A percentile compares a stretch with the other conserved stretches of the same genome.
Evolutionary conservation across 805 yeast genomes (phyloP).

Genomic region (Monosporozyma aquatica): DNA sequence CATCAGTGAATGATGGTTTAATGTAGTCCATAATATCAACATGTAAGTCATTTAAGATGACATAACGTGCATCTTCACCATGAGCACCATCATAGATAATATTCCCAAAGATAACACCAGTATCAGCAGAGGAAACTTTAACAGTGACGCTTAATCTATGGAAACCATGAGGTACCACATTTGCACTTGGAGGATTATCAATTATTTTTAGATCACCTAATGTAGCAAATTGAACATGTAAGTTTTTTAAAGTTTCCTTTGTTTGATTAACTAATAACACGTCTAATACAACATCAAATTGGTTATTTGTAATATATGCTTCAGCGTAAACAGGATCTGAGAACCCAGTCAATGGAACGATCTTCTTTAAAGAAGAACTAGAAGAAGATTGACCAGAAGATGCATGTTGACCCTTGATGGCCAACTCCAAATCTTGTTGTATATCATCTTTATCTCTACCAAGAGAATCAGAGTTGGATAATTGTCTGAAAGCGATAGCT

Average conservation of each 20-base stretch:
- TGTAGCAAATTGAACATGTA: constrained; percentile 91
- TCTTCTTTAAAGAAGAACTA: constrained; percentile 74
- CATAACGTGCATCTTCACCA: constrained; percentile 80
- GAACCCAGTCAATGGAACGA: constrained; percentile 93
- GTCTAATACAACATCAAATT: constrained; percentile 90
- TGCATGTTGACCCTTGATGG: constrained; percentile 34
- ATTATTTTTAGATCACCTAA: constrained; percentile 92
- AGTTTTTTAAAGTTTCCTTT: constrained; percentile 75
- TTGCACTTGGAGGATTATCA: constrained; percentile 81
- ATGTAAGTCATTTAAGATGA: constrained; percentile 87
- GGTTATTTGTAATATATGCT: constrained; percentile 92
- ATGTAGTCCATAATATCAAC: constrained; percentile 96
- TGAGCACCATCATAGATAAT: constrained; percentile 94
- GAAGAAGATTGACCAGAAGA: constrained; percentile 47
- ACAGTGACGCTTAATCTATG: constrained; percentile 80
- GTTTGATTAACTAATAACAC: constrained; percentile 94
- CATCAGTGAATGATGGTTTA: constrained; percentile 87
- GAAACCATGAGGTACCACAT: constrained; percentile 96
- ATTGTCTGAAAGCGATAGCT: constrained; percentile 69
- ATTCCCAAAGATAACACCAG: constrained; percentile 96
- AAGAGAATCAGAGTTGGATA: constrained; percentile 39
- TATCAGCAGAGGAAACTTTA: constrained; percentile 93
- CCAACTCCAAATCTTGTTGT: constrained; percentile 53
- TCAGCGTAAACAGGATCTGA: constrained; percentile 98
- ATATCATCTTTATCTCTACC: constrained; percentile 35